Evolutionary conservation across 192 early-diverging fungal species (phyloP), one percentile per base, ranked within the genome.

Genomic region (Blastocladiella britannica): DNA sequence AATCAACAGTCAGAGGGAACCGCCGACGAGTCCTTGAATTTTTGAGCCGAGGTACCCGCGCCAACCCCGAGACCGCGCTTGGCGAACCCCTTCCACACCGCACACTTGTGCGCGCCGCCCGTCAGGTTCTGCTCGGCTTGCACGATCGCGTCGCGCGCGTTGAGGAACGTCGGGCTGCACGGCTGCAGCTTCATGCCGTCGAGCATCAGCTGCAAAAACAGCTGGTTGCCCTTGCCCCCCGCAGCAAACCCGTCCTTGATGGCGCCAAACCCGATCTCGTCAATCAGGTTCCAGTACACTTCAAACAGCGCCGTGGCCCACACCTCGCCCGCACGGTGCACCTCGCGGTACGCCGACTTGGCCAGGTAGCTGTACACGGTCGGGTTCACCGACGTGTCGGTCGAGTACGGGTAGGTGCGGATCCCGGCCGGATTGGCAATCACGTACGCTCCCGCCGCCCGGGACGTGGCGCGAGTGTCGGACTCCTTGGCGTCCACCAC

Each of bases 241-340:
- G 37, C 3, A 9, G 37, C 37, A 20, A 20, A 60, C 29, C 52
- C 27, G 0, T 58, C 58, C 29, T 24, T 23, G 15, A 47, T 54
- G 25, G 65, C 60, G 23, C 72, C 73, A 27, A 73, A 81, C 5
- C 76, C 79, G 31, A 75, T 63, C 28, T 62, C 61, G 53, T 81
- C 80, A 22, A 75, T 58, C 51, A 83, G 62, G 67, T 70, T 71
- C 78, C 78, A 83, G 67, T 70, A 63, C 9, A 79, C 66, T 65
- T 83, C 81, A 61, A 71, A 70, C 47, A 81, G 67, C 52, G 78
- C 74, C 24, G 63, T 57, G 4, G 72, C 70, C 82, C 82, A 83
- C 28, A 83, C 60, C 37, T 73, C 72, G 54, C 82, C 82, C 51
- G 80, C 70, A 22, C 53, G 58, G 56, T 83, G 79, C 15, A 77